A percentile compares a stretch with the other conserved stretches of the same genome.
phyloP scores from a whole-genome alignment of 2,329 filamentous ascomycete species.

The Paramyrothecium sp. region DNA sequence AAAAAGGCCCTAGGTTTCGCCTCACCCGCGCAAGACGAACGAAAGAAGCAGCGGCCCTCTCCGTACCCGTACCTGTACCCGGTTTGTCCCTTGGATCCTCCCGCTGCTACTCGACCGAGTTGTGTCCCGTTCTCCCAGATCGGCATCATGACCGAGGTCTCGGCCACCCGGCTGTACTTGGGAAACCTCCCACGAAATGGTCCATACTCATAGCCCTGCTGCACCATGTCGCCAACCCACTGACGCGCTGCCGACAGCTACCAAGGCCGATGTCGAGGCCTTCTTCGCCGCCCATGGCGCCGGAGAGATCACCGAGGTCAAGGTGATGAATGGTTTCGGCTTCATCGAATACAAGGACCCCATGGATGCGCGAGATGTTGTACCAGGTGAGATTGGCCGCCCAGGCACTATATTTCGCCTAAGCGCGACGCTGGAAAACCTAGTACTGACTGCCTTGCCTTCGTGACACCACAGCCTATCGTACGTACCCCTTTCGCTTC shows the following conservation, averaged over 20 bases:
- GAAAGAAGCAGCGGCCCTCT: too few species aligned
- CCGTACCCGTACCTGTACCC: neutral
- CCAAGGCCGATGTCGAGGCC: slow-evolving; percentile 93
- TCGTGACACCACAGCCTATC: slow-evolving; percentile 49
- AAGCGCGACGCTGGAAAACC: neutral
- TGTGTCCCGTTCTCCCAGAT: slow-evolving; percentile 11
- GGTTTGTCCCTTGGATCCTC: neutral
- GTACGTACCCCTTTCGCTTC: slow-evolving; percentile 42
- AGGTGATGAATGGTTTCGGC: slow-evolving; percentile 99
- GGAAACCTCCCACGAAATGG: slow-evolving; percentile 96
- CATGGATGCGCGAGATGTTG: slow-evolving; percentile 96
- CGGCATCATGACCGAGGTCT: slow-evolving; percentile 78
- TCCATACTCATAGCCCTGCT: slow-evolving; percentile 43
- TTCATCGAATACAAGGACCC: slow-evolving; percentile 99
- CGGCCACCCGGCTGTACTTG: slow-evolving; percentile 91
- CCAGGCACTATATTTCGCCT: neutral
- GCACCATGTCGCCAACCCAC: slow-evolving; percentile 29
- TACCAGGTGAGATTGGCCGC: slow-evolving; percentile 71
- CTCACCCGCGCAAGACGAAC: too few species aligned
- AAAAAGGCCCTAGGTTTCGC: neutral
- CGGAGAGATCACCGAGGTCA: slow-evolving; percentile 97
- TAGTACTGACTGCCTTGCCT: slow-evolving; percentile 17
- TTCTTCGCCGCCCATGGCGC: slow-evolving; percentile 96
- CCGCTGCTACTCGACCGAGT: slow-evolving; percentile 9
- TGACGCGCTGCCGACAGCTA: slow-evolving; percentile 65